phyloP scores from a whole-genome alignment of 345 rosid genomes.

The Anastatica hierochuntica region DNA sequence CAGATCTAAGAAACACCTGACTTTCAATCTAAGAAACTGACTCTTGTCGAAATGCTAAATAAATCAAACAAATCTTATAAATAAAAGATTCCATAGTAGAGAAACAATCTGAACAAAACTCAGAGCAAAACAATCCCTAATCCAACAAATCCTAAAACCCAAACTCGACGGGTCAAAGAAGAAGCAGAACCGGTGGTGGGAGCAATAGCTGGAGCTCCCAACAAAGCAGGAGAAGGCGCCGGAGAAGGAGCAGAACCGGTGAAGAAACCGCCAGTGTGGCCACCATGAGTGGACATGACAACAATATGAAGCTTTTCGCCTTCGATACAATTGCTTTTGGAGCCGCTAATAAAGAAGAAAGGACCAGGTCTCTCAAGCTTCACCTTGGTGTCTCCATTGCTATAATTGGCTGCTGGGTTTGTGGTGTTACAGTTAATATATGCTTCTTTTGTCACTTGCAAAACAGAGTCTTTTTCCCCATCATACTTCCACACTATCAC shows the following conservation, averaged over 20 bases:
- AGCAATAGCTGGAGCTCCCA: conserved; percentile 10
- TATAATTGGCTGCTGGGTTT: conserved; percentile 23
- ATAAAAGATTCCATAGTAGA: too few species aligned
- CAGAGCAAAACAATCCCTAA: conserved; percentile 4
- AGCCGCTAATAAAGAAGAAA: conserved; percentile 29
- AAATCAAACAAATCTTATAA: not conserved
- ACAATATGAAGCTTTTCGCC: conserved; percentile 28
- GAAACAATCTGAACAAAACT: too few species aligned
- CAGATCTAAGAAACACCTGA: too few species aligned
- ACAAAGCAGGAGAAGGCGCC: conserved; percentile 10
- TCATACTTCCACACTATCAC: conserved; percentile 62
- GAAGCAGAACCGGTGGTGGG: conserved; percentile 18
- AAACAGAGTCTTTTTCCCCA: conserved; percentile 40
- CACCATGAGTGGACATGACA: conserved; percentile 17
- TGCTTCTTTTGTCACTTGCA: conserved; percentile 25
- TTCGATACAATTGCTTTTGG: conserved; percentile 24
- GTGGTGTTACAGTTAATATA: conserved; percentile 27
- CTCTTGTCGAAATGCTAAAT: too few species aligned
- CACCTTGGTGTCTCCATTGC: conserved; percentile 24
- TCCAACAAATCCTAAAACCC: conserved; percentile 14
- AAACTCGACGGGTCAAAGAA: not conserved
- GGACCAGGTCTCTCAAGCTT: conserved; percentile 29
- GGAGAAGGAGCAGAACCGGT: conserved; percentile 28
- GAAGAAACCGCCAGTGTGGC: conserved; percentile 25
- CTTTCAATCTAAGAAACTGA: too few species aligned